Evolutionary conservation across 2,329 filamentous ascomycete species (phyloP).

Genomic region (Fusarium sp.): DNA sequence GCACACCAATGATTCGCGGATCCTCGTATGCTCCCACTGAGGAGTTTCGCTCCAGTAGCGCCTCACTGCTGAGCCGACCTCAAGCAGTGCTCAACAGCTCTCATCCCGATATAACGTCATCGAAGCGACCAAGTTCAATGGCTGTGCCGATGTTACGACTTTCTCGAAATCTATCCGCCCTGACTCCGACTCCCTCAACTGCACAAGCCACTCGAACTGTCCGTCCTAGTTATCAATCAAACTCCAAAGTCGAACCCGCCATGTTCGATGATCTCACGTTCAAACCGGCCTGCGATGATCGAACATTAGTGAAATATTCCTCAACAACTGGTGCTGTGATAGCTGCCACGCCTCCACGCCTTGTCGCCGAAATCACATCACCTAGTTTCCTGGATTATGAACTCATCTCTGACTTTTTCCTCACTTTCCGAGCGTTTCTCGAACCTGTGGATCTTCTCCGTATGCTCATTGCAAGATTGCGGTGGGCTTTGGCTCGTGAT

Average conservation of each 20-base stretch:
- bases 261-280: slow-evolving; percentile 87
- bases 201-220: slow-evolving; percentile 58
- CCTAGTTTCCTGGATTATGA: slow-evolving; percentile 97
- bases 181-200: slow-evolving; percentile 52
- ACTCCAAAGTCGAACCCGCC: slow-evolving; percentile 72
- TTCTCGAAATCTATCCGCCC: slow-evolving; percentile 39
- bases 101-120: slow-evolving; percentile 43
- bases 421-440: slow-evolving; percentile 92
- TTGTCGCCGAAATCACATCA: slow-evolving; percentile 96
- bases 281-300: slow-evolving; percentile 83
- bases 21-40: slow-evolving; percentile 86
- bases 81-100: slow-evolving; percentile 44
- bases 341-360: slow-evolving; percentile 88
- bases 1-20: slow-evolving; percentile 81
- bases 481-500: slow-evolving; percentile 84
- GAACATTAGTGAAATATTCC: slow-evolving; percentile 85
- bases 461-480: slow-evolving; percentile 85
- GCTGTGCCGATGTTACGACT: slow-evolving; percentile 55
- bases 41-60: slow-evolving; percentile 73
- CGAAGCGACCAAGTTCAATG: slow-evolving; percentile 56
- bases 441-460: slow-evolving; percentile 80
- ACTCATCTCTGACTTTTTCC: slow-evolving; percentile 95
- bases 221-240: slow-evolving; percentile 64
- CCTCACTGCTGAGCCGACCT: slow-evolving; percentile 61
- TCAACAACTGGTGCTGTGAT: slow-evolving; percentile 78